Evolutionary conservation across 2,329 filamentous ascomycete species (phyloP).

Genomic region (Pleurostoma richardsiae): DNA sequence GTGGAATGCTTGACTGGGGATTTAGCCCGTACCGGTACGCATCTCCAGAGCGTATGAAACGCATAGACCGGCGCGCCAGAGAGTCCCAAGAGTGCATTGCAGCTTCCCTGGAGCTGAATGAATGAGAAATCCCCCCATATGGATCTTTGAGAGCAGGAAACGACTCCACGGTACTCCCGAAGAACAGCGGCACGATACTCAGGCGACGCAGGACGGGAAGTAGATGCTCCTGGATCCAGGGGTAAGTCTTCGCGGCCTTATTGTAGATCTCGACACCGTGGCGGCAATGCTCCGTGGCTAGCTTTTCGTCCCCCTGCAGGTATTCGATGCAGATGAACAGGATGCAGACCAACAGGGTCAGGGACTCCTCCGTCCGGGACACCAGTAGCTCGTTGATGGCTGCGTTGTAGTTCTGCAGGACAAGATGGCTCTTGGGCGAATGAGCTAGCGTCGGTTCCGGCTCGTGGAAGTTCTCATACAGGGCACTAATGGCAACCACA

Average conservation of each 20-base stretch:
- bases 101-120: neutral
- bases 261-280: conserved; percentile 15
- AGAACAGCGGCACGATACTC: conserved; percentile 30
- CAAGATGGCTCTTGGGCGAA: conserved; percentile 23
- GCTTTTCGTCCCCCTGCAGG: conserved; percentile 33
- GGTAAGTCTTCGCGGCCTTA: conserved; percentile 2
- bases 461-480: conserved; percentile 30
- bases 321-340: conserved; percentile 46
- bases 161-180: conserved; percentile 1
- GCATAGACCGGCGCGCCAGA: conserved; percentile 5
- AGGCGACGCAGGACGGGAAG: conserved; percentile 39
- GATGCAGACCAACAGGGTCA: conserved; percentile 38
- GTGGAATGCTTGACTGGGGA: conserved; percentile 1
- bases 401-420: conserved; percentile 41
- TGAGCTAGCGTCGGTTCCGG: conserved; percentile 13
- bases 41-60: conserved; percentile 5
- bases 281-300: conserved; percentile 28
- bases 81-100: conserved; percentile 1
- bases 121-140: neutral
- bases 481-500: conserved; percentile 41
- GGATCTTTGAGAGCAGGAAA: neutral
- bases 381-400: conserved; percentile 37
- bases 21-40: conserved; percentile 2
- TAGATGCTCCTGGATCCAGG: conserved; percentile 24
- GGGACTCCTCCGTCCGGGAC: conserved; percentile 23